Evolutionary conservation across 352 stramenopile genomes (phyloP).

Genomic region (Sclerospora graminicola): DNA sequence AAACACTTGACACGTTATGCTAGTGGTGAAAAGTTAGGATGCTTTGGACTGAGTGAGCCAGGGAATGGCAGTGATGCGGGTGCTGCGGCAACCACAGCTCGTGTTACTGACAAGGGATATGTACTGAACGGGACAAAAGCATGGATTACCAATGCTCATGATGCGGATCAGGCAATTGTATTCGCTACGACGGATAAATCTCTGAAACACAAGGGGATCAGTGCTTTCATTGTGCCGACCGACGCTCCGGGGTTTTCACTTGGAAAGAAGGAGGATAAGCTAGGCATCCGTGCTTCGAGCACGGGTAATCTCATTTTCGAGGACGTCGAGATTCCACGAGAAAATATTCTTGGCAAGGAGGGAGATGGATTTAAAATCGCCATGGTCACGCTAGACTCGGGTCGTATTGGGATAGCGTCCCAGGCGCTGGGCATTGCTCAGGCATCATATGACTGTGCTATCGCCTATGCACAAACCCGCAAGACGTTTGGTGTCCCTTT

Average conservation of each 20-base stretch:
- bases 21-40: conserved; percentile 87
- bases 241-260: conserved; percentile 89
- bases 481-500: conserved; percentile 93
- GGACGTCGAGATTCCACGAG: conserved; percentile 86
- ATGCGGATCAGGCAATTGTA: conserved; percentile 89
- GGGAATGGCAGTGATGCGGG: conserved; percentile 92
- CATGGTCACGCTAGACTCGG: conserved; percentile 89
- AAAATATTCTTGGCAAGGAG: conserved; percentile 73
- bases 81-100: conserved; percentile 89
- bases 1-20: conserved; percentile 86
- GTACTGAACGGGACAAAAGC: conserved; percentile 96
- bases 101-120: conserved; percentile 77
- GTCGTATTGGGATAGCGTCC: conserved; percentile 91
- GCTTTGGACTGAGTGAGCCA: conserved; percentile 91
- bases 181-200: conserved; percentile 97
- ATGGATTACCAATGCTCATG: conserved; percentile 95
- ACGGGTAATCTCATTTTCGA: conserved; percentile 96
- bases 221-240: conserved; percentile 92
- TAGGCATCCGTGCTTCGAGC: conserved; percentile 95
- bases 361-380: conserved; percentile 88
- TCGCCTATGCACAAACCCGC: conserved; percentile 91
- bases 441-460: conserved; percentile 92
- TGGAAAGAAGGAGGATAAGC: conserved; percentile 96
- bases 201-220: conserved; percentile 93
- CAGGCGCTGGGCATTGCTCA: conserved; percentile 95